Conservation (phyloP, 106 monocot species). For the Dendrobium chrysotoxum region DNA sequence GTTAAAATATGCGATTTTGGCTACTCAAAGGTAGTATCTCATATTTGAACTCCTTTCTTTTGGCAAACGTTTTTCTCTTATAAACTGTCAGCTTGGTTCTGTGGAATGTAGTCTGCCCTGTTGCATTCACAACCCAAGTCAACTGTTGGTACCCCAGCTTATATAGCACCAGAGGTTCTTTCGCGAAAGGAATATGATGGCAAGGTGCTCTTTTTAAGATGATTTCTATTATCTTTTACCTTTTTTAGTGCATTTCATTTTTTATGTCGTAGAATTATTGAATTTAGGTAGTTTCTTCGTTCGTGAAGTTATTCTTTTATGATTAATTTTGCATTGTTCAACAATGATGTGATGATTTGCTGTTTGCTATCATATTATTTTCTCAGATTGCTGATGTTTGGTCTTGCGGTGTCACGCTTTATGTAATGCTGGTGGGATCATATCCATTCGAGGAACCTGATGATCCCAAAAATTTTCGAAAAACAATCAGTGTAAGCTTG, state of each 20-base stretch:
- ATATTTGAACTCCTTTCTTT: background rate
- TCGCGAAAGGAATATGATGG: constrained; percentile 82
- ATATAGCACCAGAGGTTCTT: constrained; percentile 86
- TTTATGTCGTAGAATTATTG: background rate
- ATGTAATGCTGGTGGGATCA: constrained; percentile 93
- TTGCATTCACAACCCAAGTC: constrained; percentile 92
- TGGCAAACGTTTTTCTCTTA: background rate
- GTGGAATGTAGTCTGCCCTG: constrained; percentile 52
- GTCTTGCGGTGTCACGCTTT: constrained; percentile 96
- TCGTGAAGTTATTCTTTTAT: background rate
- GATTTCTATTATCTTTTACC: background rate
- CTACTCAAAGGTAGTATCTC: constrained; percentile 68
- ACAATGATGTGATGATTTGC: background rate
- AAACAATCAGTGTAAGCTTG: constrained; percentile 66
- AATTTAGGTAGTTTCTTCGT: background rate
- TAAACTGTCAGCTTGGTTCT: background rate
- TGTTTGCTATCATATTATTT: background rate
- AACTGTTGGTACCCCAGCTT: constrained; percentile 93
- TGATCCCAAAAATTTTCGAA: constrained; percentile 76
- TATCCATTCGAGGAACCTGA: constrained; percentile 94
- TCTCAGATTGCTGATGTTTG: constrained; percentile 95
- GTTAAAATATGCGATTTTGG: constrained; percentile 94
- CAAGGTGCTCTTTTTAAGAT: constrained; percentile 41
- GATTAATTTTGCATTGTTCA: background rate
- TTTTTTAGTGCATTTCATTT: background rate